Conservation (phyloP, 2,329 filamentous ascomycete genomes). For the Hymenoscyphus repandus region DNA sequence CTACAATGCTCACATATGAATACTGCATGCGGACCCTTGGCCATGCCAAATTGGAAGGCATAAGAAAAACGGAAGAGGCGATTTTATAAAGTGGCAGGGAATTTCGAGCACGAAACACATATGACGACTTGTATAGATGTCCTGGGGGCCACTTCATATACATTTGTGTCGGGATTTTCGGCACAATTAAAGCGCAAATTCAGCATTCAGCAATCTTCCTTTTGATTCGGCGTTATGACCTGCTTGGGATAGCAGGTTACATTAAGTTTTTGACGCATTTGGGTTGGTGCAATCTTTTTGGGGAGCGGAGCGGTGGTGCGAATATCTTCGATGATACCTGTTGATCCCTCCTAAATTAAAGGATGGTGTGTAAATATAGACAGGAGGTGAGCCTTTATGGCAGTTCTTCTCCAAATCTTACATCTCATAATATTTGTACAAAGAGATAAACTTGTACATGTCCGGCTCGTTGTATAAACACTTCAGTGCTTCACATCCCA, state of each 20-base stretch:
- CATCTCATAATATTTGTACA: slow-evolving; percentile 3
- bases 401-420: not conserved
- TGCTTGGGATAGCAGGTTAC: slow-evolving; percentile 1
- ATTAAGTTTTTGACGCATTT: slow-evolving; percentile 3
- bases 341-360: slow-evolving; percentile 9
- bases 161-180: not conserved
- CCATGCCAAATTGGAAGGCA: slow-evolving; percentile 24
- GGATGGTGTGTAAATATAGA: slow-evolving; percentile 15
- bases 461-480: not conserved
- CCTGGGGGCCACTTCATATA: not conserved
- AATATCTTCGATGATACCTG: slow-evolving; percentile 10
- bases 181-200: not conserved
- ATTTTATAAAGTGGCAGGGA: slow-evolving; percentile 1
- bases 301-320: not conserved
- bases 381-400: slow-evolving; percentile 7
- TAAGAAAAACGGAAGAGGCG: slow-evolving; percentile 3
- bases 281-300: slow-evolving; percentile 5
- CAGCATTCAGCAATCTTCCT: slow-evolving; percentile 15
- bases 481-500: not conserved
- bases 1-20: slow-evolving; percentile 97
- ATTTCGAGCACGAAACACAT: not conserved
- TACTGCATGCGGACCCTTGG: slow-evolving; percentile 44
- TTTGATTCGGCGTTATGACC: slow-evolving; percentile 17
- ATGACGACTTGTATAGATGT: slow-evolving; percentile 18
- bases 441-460: not conserved